phyloP scores from a whole-genome alignment of 2,329 filamentous ascomycete genomes.

The Zarea fungicola region DNA sequence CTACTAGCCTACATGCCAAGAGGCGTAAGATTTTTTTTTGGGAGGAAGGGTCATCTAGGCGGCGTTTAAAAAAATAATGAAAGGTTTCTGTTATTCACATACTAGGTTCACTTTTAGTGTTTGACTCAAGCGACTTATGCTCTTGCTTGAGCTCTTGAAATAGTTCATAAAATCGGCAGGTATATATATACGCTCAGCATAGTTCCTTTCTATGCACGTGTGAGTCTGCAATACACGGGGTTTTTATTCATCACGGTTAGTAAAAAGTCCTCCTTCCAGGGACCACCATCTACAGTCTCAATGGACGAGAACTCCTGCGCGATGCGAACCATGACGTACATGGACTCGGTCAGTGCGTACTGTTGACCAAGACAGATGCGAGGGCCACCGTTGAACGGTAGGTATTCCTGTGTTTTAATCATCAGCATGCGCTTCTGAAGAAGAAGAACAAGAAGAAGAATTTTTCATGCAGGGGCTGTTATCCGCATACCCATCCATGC shows the following conservation, averaged over 20 bases:
- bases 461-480: too few relatives aligned
- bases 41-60: background rate
- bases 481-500: constrained; percentile 20
- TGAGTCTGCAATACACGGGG: background rate
- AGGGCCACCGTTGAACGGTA: constrained; percentile 33
- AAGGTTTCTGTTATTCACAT: background rate
- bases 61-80: background rate
- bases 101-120: too few relatives aligned
- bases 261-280: constrained; percentile 1
- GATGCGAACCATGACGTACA: constrained; percentile 11
- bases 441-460: background rate
- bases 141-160: too few relatives aligned
- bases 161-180: too few relatives aligned
- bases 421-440: too few relatives aligned
- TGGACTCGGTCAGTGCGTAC: constrained; percentile 5
- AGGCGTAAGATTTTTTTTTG: background rate
- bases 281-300: background rate
- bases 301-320: constrained; percentile 12
- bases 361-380: constrained; percentile 28
- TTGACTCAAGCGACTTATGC: too few relatives aligned
- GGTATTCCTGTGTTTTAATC: constrained; percentile 20
- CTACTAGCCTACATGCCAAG: background rate
- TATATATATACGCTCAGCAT: too few relatives aligned
- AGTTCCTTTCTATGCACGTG: background rate
- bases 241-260: background rate